Conservation (phyloP, 805 yeast species). For the Sugiyamaella chiloensis region DNA sequence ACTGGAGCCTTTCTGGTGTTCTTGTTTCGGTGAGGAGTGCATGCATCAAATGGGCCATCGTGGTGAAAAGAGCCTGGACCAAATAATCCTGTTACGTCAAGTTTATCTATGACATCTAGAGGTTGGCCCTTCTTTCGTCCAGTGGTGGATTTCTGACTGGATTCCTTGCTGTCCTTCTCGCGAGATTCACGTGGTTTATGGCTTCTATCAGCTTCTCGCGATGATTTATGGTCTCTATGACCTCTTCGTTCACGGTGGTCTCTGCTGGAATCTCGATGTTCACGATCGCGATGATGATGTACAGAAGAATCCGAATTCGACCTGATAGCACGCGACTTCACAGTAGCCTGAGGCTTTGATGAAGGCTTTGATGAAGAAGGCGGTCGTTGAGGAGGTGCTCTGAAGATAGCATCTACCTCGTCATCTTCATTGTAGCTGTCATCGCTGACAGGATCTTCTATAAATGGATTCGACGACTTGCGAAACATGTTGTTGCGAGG, state of each 20-base stretch:
- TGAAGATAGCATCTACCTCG: conserved; percentile 5
- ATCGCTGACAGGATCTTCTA: conserved; percentile 17
- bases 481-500: conserved; percentile 17
- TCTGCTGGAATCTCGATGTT: neutral
- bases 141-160: neutral
- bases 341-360: conserved; percentile 24
- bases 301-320: conserved; percentile 24
- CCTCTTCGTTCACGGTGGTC: conserved; percentile 6
- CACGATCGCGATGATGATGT: conserved; percentile 4
- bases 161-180: conserved; percentile 11
- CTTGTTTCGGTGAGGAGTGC: conserved; percentile 93
- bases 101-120: conserved; percentile 88
- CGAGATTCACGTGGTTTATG: conserved; percentile 27
- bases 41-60: conserved; percentile 98
- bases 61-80: conserved; percentile 95
- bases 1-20: conserved; percentile 74
- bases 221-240: conserved; percentile 10
- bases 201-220: conserved; percentile 21
- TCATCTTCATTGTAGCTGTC: conserved; percentile 13
- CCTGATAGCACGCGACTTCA: conserved; percentile 33
- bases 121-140: conserved; percentile 36
- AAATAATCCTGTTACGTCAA: conserved; percentile 93
- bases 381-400: conserved; percentile 17
- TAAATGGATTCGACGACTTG: conserved; percentile 26
- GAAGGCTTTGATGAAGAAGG: conserved; percentile 37